Evolutionary conservation across 805 yeast genomes (phyloP).

Genomic region (Priceomyces carsonii): DNA sequence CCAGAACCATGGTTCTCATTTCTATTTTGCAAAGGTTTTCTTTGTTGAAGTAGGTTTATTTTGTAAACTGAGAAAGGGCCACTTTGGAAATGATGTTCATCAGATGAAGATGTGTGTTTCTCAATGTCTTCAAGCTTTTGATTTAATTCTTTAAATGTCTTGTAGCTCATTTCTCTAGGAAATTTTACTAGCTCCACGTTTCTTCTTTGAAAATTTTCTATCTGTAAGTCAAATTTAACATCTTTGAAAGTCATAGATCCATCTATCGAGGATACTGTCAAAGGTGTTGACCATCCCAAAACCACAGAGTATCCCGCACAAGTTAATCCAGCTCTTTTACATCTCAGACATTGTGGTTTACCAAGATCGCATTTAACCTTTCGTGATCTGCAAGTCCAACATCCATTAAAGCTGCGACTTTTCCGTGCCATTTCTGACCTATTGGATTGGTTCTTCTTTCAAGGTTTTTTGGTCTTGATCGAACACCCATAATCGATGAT

Average conservation of each 20-base stretch:
- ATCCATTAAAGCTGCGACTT: slow-evolving; percentile 48
- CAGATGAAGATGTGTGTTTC: slow-evolving; percentile 1
- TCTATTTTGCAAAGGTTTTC: no score
- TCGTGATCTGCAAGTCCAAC: slow-evolving; percentile 56
- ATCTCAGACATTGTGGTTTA: slow-evolving; percentile 48
- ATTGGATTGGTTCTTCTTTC: no score
- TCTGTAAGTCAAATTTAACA: slow-evolving; percentile 14
- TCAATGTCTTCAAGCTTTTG: slow-evolving; percentile 35
- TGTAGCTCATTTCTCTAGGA: slow-evolving; percentile 33
- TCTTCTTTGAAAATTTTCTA: slow-evolving; percentile 43
- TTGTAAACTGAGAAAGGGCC: no score
- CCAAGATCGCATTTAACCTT: slow-evolving; percentile 55
- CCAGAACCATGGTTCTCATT: no score
- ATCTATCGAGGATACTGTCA: slow-evolving; percentile 26
- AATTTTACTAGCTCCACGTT: slow-evolving; percentile 45
- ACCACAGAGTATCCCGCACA: slow-evolving; percentile 54
- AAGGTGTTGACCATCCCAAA: slow-evolving; percentile 47
- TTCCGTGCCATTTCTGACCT: slow-evolving; percentile 18
- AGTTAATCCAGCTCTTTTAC: slow-evolving; percentile 42
- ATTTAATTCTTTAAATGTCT: slow-evolving; percentile 41
- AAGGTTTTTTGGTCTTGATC: no score
- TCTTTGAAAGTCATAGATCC: slow-evolving; percentile 17
- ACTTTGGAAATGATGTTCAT: no score
- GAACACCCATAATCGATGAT: neutral
- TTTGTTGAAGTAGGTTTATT: no score